Percentiles rank a stretch among this genome's conserved stretches.
Conservation (phyloP, 2,329 filamentous ascomycete genomes). For the Sporothrix schenckii region DNA sequence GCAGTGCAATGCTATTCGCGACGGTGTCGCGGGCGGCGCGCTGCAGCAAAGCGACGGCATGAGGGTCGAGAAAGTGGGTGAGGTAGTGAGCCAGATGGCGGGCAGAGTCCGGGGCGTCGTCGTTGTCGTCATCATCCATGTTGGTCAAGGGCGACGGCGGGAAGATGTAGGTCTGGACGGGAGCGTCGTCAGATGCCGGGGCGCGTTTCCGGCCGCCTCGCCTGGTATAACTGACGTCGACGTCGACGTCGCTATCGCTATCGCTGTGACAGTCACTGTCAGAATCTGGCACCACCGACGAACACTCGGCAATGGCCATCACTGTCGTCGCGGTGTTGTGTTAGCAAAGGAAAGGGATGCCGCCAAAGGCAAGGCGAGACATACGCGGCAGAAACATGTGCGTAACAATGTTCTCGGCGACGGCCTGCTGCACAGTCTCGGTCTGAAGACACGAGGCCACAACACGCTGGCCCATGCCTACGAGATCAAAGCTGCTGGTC, state of each 20-base stretch:
- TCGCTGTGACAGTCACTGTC: neutral
- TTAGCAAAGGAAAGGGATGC: neutral
- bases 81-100: neutral
- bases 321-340: neutral
- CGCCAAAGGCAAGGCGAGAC: neutral
- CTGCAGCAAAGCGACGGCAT: neutral
- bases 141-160: slow-evolving; percentile 30
- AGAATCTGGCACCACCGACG: neutral
- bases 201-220: no score
- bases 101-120: neutral
- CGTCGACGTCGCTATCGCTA: neutral
- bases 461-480: neutral
- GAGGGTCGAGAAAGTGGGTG: neutral
- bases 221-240: neutral
- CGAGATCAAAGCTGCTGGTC: neutral
- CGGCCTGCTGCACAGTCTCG: neutral
- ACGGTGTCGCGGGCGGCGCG: neutral
- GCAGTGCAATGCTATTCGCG: neutral
- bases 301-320: slow-evolving; percentile 3
- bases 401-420: neutral
- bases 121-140: neutral
- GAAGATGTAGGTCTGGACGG: slow-evolving; percentile 26
- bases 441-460: neutral
- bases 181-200: neutral
- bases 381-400: neutral